A percentile compares a stretch with the other conserved stretches of the same genome.
Conservation (phyloP, 1,139 yeast genomes). For the Hyphopichia burtonii region DNA sequence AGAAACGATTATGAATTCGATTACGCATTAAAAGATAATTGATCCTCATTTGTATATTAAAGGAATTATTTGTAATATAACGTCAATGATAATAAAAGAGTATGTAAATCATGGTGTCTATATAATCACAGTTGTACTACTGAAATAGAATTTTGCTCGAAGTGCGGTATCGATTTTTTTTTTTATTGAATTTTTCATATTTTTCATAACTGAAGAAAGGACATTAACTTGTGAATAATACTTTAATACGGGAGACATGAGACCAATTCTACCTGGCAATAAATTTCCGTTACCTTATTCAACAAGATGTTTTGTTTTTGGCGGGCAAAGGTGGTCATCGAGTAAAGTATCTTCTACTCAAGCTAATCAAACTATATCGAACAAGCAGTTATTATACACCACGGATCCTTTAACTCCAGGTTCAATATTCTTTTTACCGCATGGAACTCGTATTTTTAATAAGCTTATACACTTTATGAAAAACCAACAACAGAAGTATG, state of each 20-base stretch:
- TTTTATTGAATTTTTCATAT: background rate
- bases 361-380: conserved; percentile 51
- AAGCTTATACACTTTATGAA: conserved; percentile 79
- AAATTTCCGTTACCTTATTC: too few relatives aligned
- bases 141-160: too few relatives aligned
- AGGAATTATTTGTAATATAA: too few relatives aligned
- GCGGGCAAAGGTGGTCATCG: background rate
- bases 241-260: background rate
- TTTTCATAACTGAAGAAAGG: background rate
- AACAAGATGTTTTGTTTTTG: background rate
- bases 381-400: conserved; percentile 69
- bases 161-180: background rate
- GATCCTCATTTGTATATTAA: too few relatives aligned
- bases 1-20: too few relatives aligned
- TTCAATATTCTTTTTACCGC: conserved; percentile 83
- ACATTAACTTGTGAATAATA: too few relatives aligned
- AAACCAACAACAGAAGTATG: conserved; percentile 75
- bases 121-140: too few relatives aligned
- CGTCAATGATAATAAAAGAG: too few relatives aligned
- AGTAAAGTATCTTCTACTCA: conserved; percentile 28
- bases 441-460: conserved; percentile 85
- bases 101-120: too few relatives aligned
- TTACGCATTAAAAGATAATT: too few relatives aligned
- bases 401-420: conserved; percentile 85
- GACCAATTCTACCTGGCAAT: too few relatives aligned